Conservation (phyloP, 768 basidiomycete genomes). For the Mrakia gelida region DNA sequence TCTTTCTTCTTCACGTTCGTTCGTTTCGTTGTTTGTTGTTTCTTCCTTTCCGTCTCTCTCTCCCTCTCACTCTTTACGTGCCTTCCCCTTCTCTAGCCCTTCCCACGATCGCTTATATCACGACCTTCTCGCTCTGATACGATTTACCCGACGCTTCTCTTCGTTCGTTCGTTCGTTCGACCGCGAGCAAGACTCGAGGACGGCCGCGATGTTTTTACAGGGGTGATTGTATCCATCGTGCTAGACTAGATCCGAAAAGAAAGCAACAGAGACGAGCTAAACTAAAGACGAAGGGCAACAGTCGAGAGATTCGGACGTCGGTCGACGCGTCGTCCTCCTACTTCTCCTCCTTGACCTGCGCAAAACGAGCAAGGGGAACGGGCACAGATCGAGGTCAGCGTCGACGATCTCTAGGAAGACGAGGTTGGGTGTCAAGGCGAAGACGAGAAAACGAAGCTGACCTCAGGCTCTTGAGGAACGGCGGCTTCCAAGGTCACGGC, state of each 20-base stretch:
- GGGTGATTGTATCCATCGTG: too few species aligned
- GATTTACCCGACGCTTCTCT: too few species aligned
- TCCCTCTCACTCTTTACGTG: not conserved
- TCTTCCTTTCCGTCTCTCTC: not conserved
- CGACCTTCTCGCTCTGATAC: too few species aligned
- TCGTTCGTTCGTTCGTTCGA: too few species aligned
- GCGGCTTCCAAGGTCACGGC: not conserved
- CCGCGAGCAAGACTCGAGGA: too few species aligned
- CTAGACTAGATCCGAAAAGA: too few species aligned
- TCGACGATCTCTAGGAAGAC: too few species aligned
- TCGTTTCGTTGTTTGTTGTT: not conserved
- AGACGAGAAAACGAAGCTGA: not conserved
- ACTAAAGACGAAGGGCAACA: too few species aligned
- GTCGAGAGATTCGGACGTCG: not conserved
- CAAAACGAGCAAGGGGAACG: not conserved
- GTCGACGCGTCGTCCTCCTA: not conserved
- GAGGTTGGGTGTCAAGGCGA: too few species aligned
- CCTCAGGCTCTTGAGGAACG: not conserved
- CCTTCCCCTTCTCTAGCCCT: not conserved
- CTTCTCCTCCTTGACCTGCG: not conserved
- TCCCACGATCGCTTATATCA: too few species aligned
- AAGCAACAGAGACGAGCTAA: too few species aligned
- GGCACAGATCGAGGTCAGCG: not conserved
- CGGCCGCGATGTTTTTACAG: too few species aligned
- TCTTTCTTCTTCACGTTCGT: not conserved